These are phyloP conservation scores for Penicillium atrosanguineum DNA, from an alignment of 495 filamentous ascomycete species.

Conservation along the genomic window DNA sequence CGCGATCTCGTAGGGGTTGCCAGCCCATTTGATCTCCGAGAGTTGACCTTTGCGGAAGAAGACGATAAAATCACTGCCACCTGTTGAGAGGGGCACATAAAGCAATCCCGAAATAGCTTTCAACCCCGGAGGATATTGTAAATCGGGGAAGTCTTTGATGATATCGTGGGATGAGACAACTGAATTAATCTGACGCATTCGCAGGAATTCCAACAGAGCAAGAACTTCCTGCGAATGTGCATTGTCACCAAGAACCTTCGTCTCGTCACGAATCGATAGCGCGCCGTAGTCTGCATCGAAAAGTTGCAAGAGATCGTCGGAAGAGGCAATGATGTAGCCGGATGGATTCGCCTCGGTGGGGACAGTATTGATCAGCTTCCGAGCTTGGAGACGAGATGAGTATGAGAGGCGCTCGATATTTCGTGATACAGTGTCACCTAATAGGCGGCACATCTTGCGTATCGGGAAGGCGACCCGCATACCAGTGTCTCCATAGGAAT, in stretches of 20 bases:
- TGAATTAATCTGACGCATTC: conserved; percentile 70
- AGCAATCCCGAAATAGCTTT: conserved; percentile 75
- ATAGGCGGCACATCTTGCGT: conserved; percentile 88
- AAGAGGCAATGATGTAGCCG: conserved; percentile 89
- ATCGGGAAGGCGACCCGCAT: conserved; percentile 93
- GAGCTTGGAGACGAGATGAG: conserved; percentile 69
- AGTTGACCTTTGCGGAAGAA: conserved; percentile 83
- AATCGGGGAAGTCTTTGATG: conserved; percentile 74
- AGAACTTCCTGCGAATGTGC: conserved; percentile 80
- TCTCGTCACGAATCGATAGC: conserved; percentile 81
- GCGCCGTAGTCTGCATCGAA: conserved; percentile 90
- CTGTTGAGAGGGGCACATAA: conserved; percentile 75
- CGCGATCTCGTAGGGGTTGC: conserved; percentile 79
- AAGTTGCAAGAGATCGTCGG: conserved; percentile 79
- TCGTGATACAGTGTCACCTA: conserved; percentile 82
- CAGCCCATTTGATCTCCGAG: conserved; percentile 85
- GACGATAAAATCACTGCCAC: conserved; percentile 83
- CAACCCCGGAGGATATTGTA: conserved; percentile 79
- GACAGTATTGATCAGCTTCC: conserved; percentile 46
- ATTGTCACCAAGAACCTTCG: conserved; percentile 76
- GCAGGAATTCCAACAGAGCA: conserved; percentile 82
- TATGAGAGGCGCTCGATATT: conserved; percentile 91
- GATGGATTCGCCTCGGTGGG: conserved; percentile 82
- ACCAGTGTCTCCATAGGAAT: conserved; percentile 75
- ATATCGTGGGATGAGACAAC: conserved; percentile 80